These are phyloP conservation scores for Aspergillus ustus DNA, from an alignment of 2,329 filamentous ascomycete species.

Conservation along the genomic window DNA sequence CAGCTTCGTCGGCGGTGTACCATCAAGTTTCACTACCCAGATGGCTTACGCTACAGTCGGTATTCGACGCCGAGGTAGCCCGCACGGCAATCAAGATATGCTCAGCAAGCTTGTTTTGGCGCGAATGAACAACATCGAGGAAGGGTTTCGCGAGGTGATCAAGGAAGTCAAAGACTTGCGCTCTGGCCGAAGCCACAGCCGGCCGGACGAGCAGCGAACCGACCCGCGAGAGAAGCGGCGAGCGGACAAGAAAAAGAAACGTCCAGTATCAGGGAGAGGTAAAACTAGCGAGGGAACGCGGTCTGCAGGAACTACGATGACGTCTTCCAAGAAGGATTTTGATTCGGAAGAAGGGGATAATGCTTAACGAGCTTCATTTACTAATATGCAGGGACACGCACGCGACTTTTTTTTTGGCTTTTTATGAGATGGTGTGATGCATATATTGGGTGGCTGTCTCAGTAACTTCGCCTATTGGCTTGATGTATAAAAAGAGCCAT, in stretches of 20 bases:
- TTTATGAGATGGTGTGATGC: neutral
- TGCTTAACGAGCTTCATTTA: slow-evolving; percentile 1
- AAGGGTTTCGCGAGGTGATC: slow-evolving; percentile 86
- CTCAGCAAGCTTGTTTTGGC: slow-evolving; percentile 80
- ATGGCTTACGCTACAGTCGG: slow-evolving; percentile 74
- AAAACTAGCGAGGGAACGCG: slow-evolving; percentile 25
- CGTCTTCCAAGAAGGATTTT: slow-evolving; percentile 1
- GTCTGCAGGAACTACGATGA: slow-evolving; percentile 11
- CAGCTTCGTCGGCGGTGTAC: slow-evolving; percentile 66
- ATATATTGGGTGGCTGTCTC: slow-evolving; percentile 23
- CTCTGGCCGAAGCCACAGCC: slow-evolving; percentile 42
- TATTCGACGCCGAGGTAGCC: slow-evolving; percentile 50
- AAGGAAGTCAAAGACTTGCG: slow-evolving; percentile 71
- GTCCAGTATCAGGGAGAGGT: slow-evolving; percentile 23
- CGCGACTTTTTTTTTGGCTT: neutral
- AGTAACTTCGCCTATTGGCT: slow-evolving; percentile 6
- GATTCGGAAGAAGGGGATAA: neutral
- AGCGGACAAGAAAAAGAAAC: slow-evolving; percentile 31
- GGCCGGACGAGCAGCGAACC: slow-evolving; percentile 31
- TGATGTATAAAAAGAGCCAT: neutral
- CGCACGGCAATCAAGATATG: slow-evolving; percentile 69
- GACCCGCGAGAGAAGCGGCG: slow-evolving; percentile 29
- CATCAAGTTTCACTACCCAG: slow-evolving; percentile 80
- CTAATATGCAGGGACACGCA: neutral
- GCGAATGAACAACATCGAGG: slow-evolving; percentile 90